Evolutionary conservation across 352 stramenopile genomes (phyloP).

Genomic region (Thalassiosira hispida): DNA sequence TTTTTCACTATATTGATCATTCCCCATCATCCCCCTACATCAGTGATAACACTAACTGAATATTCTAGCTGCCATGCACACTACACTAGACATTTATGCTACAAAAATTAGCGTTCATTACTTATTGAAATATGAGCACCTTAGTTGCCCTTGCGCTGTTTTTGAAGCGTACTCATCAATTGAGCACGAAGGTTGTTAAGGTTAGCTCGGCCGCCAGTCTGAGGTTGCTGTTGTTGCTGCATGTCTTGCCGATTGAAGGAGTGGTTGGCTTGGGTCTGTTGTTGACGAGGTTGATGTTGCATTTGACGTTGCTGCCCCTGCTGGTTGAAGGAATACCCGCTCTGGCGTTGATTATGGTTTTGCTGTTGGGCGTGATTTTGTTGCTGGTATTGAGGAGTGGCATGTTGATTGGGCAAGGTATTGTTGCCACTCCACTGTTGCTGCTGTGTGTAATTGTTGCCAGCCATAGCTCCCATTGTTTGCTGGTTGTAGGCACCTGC

Average conservation of each 20-base stretch:
- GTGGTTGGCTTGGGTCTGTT: conserved; percentile 26
- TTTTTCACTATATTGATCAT: too few relatives aligned
- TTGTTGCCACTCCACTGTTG: conserved; percentile 19
- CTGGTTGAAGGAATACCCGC: conserved; percentile 43
- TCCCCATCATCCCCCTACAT: background rate
- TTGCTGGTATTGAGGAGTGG: conserved; percentile 49
- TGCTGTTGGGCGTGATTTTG: conserved; percentile 48
- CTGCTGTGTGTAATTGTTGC: conserved; percentile 25
- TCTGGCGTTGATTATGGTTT: conserved; percentile 29
- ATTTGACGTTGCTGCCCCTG: conserved; percentile 20
- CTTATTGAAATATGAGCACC: conserved; percentile 7
- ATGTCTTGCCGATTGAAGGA: conserved; percentile 33
- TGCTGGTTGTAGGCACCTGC: conserved; percentile 50
- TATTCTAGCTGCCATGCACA: too few relatives aligned
- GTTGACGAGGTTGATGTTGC: conserved; percentile 40
- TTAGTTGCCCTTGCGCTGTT: conserved; percentile 57
- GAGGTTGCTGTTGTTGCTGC: conserved; percentile 37
- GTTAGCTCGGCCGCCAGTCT: conserved; percentile 60
- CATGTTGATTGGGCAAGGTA: conserved; percentile 36
- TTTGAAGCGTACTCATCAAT: conserved; percentile 78
- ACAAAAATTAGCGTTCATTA: background rate
- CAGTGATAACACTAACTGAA: background rate
- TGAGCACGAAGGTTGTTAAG: conserved; percentile 78
- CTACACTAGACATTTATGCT: background rate
- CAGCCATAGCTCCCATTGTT: conserved; percentile 32